These are phyloP conservation scores for Fusarium abutilonis DNA, from an alignment of 2,329 filamentous ascomycete genomes.

Conservation along the genomic window DNA sequence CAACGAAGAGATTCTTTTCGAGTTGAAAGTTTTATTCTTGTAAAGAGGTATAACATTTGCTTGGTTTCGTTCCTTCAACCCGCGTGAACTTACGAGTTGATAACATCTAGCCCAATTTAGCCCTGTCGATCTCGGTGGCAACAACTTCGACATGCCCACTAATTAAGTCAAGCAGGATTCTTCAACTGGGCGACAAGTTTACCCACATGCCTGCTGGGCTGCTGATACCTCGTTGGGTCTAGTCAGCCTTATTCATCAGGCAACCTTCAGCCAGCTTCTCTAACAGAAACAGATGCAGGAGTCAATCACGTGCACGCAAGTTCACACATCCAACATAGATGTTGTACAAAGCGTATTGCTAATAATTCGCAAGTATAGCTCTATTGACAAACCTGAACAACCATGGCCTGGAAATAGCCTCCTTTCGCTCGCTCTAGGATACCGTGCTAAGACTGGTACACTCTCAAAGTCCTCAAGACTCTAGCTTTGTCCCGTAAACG, in stretches of 20 bases:
- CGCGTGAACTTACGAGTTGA: constrained; percentile 12
- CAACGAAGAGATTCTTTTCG: not conserved
- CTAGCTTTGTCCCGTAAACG: constrained; percentile 27
- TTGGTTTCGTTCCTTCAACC: constrained; percentile 16
- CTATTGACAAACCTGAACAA: constrained; percentile 6
- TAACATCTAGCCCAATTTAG: constrained; percentile 31
- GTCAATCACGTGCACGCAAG: not conserved
- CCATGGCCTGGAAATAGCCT: constrained; percentile 1
- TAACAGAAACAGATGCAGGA: not conserved
- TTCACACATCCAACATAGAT: not conserved
- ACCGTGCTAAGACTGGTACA: constrained; percentile 3
- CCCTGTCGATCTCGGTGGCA: constrained; percentile 42
- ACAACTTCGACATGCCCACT: constrained; percentile 4
- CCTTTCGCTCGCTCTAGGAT: not conserved
- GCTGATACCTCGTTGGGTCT: not conserved
- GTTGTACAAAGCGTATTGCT: not conserved
- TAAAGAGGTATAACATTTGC: not conserved
- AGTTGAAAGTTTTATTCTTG: no score
- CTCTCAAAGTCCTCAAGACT: constrained; percentile 14
- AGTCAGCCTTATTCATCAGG: not conserved
- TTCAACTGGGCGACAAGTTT: not conserved
- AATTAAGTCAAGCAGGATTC: not conserved
- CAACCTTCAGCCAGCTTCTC: not conserved
- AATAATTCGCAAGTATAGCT: constrained; percentile 21
- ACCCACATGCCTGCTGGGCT: not conserved